Percentiles rank a stretch among this genome's conserved stretches.
These are phyloP conservation scores for Plenodomus tracheiphilus DNA, from an alignment of 2,329 filamentous ascomycete species.

Conservation along the genomic window DNA sequence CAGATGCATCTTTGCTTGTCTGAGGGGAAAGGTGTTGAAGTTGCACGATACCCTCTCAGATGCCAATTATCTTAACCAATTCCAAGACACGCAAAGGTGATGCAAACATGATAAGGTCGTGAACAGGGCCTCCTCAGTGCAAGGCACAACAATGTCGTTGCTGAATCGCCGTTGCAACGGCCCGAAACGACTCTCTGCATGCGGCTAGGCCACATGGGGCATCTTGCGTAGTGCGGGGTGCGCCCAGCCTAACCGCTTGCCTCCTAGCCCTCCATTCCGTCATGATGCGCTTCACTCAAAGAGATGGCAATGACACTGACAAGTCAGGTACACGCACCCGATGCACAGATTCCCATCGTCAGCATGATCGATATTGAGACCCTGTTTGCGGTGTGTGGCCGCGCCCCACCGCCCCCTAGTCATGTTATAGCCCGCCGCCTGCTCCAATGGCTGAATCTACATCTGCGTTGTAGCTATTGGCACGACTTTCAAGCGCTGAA, in stretches of 20 bases:
- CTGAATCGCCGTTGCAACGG: background rate
- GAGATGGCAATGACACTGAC: constrained; percentile 6
- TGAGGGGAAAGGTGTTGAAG: background rate
- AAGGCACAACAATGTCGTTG: background rate
- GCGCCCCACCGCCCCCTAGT: background rate
- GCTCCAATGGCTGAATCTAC: background rate
- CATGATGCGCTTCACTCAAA: background rate
- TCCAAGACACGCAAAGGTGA: too few species aligned
- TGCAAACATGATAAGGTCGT: too few species aligned
- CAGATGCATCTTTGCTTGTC: background rate
- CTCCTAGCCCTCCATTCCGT: background rate
- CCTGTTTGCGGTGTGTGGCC: constrained; percentile 6
- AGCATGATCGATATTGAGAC: constrained; percentile 2
- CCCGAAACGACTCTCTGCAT: background rate
- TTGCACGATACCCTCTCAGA: background rate
- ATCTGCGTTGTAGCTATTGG: background rate
- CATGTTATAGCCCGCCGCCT: background rate
- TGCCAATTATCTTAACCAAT: too few species aligned
- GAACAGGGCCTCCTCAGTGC: too few species aligned
- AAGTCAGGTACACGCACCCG: constrained; percentile 4
- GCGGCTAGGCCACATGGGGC: background rate
- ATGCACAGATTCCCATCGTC: constrained; percentile 7
- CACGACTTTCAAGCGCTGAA: background rate
- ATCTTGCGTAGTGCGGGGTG: background rate
- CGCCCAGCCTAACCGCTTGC: background rate